Evolutionary conservation across 2,329 filamentous ascomycete species (phyloP), one percentile per base, ranked within the genome.

Genomic region (Pseudogymnoascus sp.): DNA sequence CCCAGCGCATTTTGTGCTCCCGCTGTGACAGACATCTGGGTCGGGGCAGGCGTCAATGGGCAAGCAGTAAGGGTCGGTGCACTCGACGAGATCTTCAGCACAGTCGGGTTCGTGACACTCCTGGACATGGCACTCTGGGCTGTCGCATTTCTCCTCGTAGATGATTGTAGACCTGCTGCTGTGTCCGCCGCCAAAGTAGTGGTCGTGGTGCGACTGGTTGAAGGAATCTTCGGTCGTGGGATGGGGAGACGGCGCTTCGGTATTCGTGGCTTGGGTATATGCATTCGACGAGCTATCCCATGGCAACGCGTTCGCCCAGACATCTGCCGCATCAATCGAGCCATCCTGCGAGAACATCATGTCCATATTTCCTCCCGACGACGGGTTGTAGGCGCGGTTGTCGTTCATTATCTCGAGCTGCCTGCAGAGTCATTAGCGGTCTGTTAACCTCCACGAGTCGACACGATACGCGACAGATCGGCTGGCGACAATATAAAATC

Each of bases 341-440:
- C 54, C 54, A 60, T 37, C 36, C 31, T 60, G 29, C 14, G 54
- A 60, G 54, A 60, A 60, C 29, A 60, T 36, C 54, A 39, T 34
- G 8, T 60, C 54, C 36, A 34, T 60, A 39, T 60, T 60, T 60
- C 23, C 36, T 12, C 54, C 14, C 54, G 54, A 60, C 29, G 36
- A 39, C 16, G 26, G 4, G 29, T 60, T 60, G 23, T 60, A 36
- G 36, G 36, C 29, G 54, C 36, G 29, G 54, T 60, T 60, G 21
- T 60, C 54, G 54, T 60, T 39, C 54, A 60, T 60, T 39, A 60
- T 34, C 54, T 60, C 54, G 31, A 60, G 54, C 31, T 60, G 54
- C n/a, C 54, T 60, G 21, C 1, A 36, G 54, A 34, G 36, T 60
- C 54, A 12, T 36, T 39, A 34, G 31, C 54, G 54, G 5, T 39